phyloP scores from a whole-genome alignment of 2,329 filamentous ascomycete species.

The Chaetomium olivaceum region DNA sequence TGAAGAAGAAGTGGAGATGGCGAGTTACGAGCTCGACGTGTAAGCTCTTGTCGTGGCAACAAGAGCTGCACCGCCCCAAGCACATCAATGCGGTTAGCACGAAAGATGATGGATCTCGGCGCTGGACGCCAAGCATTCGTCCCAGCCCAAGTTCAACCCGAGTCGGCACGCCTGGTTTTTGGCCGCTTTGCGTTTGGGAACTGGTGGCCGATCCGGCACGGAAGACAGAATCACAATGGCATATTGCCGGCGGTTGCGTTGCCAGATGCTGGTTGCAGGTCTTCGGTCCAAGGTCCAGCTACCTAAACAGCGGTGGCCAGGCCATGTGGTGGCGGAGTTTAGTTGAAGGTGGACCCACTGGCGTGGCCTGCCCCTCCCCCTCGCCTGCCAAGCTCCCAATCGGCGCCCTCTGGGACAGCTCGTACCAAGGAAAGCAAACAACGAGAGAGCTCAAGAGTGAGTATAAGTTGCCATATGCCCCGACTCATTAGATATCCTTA shows the following conservation, averaged over 20 bases:
- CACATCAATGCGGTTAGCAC: background rate
- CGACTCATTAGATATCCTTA: background rate
- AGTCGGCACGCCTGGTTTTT: background rate
- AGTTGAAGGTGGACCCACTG: conserved; percentile 7
- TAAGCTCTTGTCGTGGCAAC: background rate
- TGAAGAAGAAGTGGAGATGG: no score
- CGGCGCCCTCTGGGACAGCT: conserved; percentile 18
- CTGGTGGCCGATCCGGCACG: background rate
- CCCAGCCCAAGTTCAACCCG: background rate
- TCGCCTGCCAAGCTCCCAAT: conserved; percentile 20
- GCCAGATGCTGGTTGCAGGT: background rate
- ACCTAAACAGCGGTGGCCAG: background rate
- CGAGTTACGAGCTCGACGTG: background rate
- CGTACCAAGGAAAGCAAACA: background rate
- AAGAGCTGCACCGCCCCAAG: background rate
- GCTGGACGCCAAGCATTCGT: background rate
- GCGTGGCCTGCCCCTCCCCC: conserved; percentile 18
- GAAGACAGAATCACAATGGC: background rate
- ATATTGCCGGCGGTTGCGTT: background rate
- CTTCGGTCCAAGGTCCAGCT: background rate
- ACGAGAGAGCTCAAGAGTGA: background rate
- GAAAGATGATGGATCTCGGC: background rate
- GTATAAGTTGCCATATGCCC: conserved; percentile 13
- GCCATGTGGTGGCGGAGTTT: conserved; percentile 3
- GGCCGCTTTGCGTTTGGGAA: background rate